Conservation (phyloP, 179 eudicot genomes). For the Actinidia polygama region DNA sequence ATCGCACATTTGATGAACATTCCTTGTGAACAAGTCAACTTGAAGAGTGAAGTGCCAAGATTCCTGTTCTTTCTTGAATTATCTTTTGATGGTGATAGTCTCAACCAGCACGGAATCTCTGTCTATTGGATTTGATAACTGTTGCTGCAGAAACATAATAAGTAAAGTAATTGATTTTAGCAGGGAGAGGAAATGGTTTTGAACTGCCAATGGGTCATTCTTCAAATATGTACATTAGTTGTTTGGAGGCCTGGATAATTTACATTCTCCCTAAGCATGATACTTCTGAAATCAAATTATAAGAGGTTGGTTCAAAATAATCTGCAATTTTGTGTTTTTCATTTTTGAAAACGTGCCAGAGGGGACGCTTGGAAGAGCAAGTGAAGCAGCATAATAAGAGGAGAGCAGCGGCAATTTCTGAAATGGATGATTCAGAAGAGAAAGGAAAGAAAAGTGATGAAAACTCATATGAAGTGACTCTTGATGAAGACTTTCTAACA, state of each 20-base stretch:
- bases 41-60: background rate
- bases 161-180: background rate
- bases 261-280: background rate
- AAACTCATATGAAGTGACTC: constrained; percentile 76
- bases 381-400: constrained; percentile 86
- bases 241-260: background rate
- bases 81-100: background rate
- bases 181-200: background rate
- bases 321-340: background rate
- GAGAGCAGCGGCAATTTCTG: constrained; percentile 39
- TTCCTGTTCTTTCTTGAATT: background rate
- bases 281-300: background rate
- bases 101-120: background rate
- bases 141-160: background rate
- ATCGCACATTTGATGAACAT: background rate
- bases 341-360: constrained; percentile 39
- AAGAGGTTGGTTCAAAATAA: background rate
- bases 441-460: constrained; percentile 52
- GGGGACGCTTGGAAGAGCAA: constrained; percentile 95
- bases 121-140: background rate
- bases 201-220: background rate
- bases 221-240: background rate
- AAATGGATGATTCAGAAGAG: constrained; percentile 22
- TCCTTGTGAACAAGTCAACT: constrained; percentile 4
- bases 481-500: constrained; percentile 94